phyloP scores from a whole-genome alignment of 495 filamentous ascomycete genomes.

The Tetracladium setigerum region DNA sequence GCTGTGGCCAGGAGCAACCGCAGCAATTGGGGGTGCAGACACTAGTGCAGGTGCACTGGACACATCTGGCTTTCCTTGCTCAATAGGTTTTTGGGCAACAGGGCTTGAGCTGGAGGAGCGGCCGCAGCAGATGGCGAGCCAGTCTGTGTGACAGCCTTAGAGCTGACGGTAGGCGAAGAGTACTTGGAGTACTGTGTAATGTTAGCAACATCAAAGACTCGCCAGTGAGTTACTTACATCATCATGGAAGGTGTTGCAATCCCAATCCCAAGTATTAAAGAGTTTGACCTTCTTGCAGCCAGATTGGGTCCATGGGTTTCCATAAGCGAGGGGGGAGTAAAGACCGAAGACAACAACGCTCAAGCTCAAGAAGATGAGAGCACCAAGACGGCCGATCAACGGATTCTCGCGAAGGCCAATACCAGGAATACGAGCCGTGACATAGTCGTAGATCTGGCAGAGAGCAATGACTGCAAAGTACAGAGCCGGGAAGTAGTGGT shows the following conservation, averaged over 20 bases:
- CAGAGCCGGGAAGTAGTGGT: slow-evolving; percentile 92
- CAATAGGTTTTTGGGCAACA: slow-evolving; percentile 16
- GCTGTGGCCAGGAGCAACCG: slow-evolving; percentile 36
- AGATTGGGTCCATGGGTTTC: slow-evolving; percentile 84
- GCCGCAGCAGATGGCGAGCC: slow-evolving; percentile 26
- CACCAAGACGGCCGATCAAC: slow-evolving; percentile 60
- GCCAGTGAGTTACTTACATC: slow-evolving; percentile 55
- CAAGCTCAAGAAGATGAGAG: slow-evolving; percentile 61
- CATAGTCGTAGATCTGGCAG: slow-evolving; percentile 84
- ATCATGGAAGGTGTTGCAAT: slow-evolving; percentile 86
- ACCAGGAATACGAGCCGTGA: slow-evolving; percentile 56
- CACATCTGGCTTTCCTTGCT: slow-evolving; percentile 2
- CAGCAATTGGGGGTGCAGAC: slow-evolving; percentile 24
- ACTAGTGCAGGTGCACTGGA: slow-evolving; percentile 18
- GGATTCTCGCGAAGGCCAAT: slow-evolving; percentile 66
- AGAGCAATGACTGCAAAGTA: slow-evolving; percentile 89
- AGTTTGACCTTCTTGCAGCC: slow-evolving; percentile 84
- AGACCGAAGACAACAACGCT: slow-evolving; percentile 72
- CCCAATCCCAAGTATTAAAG: slow-evolving; percentile 87
- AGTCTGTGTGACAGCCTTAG: slow-evolving; percentile 18
- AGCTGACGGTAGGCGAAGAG: slow-evolving; percentile 11
- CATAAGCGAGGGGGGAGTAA: slow-evolving; percentile 84
- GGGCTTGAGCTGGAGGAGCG: slow-evolving; percentile 32
- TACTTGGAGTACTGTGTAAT: slow-evolving; percentile 26
- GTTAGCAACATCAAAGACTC: slow-evolving; percentile 7